Base-by-base conservation (phyloP, 345 rosid genomes). In the Tarenaya hassleriana region DNA sequence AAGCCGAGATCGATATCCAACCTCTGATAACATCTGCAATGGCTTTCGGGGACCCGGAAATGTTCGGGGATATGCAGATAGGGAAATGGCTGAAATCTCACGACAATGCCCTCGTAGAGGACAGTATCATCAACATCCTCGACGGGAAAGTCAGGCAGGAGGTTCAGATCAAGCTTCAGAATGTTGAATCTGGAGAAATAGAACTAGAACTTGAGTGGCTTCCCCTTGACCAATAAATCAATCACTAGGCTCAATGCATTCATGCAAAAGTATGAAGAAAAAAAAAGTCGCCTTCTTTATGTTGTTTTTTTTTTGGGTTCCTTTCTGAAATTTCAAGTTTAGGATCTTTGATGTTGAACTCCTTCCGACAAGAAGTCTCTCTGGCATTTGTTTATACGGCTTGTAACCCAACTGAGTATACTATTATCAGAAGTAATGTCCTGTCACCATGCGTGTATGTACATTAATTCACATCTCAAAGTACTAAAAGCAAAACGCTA, bases 141-240 rank as follows among this genome's bases (percentile, higher is more conserved):
- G 94, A 94, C 43, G 99, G 97, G 15, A 94, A 83, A 80, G 95
- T 94, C 76, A 83, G 71, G 58, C 94, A 94, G 64, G 77, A 69
- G 50, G 61, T 94, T 34, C 64, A 53, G 5, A 62, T 92, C 47
- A 85, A 81, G 78, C 98, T 88, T 57, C 98, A 92, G 75, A 88
- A 92, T 56, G 98, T 88, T 10, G 98, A 92, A 70, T 79, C 82
- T 47, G 98, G 98, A 24, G 95, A 83, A 47, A 12, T 92, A 56
- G 80, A 78, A 57, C 55, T 88, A 56, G 87, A 85, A 17, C 10
- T 92, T 40, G 88, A 92, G 73, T 92, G 95, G 98, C 31, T 78
- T 18, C 34, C 89, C 24, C 92, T 91, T 7, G 92, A 80, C 13
- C 94, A 84, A 67, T 91, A 77, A 70, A 55, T n/a, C 15, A 46